phyloP scores from a whole-genome alignment of 768 basidiomycete genomes.

The Lentinula sp. region DNA sequence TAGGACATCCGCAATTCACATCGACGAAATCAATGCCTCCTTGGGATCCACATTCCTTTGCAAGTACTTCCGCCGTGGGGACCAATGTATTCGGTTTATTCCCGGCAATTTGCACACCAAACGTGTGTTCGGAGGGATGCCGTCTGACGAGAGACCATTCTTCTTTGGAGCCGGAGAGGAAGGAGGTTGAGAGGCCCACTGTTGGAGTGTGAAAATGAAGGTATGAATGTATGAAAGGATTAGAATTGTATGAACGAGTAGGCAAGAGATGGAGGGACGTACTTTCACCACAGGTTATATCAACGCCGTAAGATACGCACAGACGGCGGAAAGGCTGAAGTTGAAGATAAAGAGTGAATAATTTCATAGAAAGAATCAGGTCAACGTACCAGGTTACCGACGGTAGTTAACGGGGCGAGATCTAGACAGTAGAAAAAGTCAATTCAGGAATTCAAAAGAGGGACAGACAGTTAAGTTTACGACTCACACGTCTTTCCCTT shows the following conservation, averaged over 20 bases:
- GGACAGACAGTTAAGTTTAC: background rate
- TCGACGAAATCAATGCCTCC: constrained; percentile 85
- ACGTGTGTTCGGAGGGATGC: constrained; percentile 80
- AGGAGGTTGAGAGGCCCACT: constrained; percentile 94
- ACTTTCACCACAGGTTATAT: constrained; percentile 96
- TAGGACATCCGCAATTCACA: constrained; percentile 95
- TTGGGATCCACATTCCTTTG: constrained; percentile 45
- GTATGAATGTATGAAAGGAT: background rate
- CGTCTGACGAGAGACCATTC: constrained; percentile 93
- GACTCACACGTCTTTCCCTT: constrained; percentile 74
- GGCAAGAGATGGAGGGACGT: constrained; percentile 12
- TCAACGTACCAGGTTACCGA: constrained; percentile 78
- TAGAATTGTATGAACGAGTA: background rate
- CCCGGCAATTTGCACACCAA: constrained; percentile 92
- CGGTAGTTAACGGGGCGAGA: constrained; percentile 79
- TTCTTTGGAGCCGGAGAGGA: constrained; percentile 81
- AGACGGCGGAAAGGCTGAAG: constrained; percentile 85
- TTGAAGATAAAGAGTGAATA: background rate
- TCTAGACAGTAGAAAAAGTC: constrained; percentile 15
- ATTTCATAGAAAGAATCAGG: background rate
- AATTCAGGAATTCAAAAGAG: background rate
- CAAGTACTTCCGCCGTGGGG: constrained; percentile 76
- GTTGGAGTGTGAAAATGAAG: background rate
- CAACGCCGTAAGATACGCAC: constrained; percentile 81
- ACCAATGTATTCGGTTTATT: constrained; percentile 77